Percentiles rank a stretch among this genome's conserved stretches.
Conservation (phyloP, 352 stramenopile species). For the Globisporangium spinosum region DNA sequence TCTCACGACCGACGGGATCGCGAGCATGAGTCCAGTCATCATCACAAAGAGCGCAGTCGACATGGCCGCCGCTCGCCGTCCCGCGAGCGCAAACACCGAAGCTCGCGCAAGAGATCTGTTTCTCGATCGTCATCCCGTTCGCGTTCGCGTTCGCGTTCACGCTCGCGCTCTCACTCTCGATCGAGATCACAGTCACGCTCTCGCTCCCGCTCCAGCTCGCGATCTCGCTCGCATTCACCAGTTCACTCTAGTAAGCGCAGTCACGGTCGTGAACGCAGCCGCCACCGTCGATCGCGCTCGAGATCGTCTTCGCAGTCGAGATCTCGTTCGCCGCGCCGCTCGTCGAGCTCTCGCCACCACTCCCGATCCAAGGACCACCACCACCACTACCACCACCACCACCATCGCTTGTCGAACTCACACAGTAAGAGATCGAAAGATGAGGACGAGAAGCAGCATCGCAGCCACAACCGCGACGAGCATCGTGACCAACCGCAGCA, state of each 20-base stretch:
- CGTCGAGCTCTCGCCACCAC: conserved; percentile 11
- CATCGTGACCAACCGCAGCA: background rate
- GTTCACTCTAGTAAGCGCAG: conserved; percentile 10
- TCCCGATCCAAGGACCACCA: conserved; percentile 12
- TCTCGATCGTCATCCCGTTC: conserved; percentile 33
- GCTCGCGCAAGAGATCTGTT: conserved; percentile 9
- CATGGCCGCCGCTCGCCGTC: conserved; percentile 16
- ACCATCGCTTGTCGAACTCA: conserved; percentile 12
- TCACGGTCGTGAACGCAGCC: conserved; percentile 20
- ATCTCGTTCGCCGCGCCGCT: conserved; percentile 27
- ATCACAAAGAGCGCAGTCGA: conserved; percentile 1
- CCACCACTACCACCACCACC: conserved; percentile 6
- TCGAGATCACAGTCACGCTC: conserved; percentile 10
- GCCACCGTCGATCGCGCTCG: conserved; percentile 28
- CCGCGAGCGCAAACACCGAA: conserved; percentile 20
- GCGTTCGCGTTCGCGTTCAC: conserved; percentile 32
- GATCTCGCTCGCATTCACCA: conserved; percentile 27
- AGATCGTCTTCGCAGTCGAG: conserved; percentile 38
- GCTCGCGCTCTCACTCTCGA: conserved; percentile 34
- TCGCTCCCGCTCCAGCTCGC: conserved; percentile 25
- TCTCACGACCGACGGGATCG: conserved; percentile 10
- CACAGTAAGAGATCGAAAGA: conserved; percentile 9
- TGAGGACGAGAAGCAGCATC: conserved; percentile 2
- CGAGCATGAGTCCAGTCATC: background rate
- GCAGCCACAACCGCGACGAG: background rate